Conservation (phyloP, 2,329 filamentous ascomycete species). For the Tolypocladium sp. region DNA sequence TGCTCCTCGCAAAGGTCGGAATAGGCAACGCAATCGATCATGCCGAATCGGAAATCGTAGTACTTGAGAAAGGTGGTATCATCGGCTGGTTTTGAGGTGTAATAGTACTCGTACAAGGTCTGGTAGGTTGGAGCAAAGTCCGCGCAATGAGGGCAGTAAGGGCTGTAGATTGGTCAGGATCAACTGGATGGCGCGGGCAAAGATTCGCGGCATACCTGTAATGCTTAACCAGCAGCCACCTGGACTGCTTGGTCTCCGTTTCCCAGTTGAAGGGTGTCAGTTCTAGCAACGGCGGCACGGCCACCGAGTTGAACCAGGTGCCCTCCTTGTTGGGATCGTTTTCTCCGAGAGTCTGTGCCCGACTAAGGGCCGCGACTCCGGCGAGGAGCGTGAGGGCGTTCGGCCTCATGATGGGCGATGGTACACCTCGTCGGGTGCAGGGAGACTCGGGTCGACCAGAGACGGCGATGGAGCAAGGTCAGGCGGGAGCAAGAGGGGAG, state of each 20-base stretch:
- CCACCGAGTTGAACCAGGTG: slow-evolving; percentile 58
- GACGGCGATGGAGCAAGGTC: not conserved
- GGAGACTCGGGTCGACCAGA: not conserved
- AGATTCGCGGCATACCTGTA: slow-evolving; percentile 45
- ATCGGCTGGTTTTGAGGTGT: slow-evolving; percentile 68
- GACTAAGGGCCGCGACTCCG: slow-evolving; percentile 24
- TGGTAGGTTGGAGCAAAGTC: slow-evolving; percentile 78
- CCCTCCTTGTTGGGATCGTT: slow-evolving; percentile 27
- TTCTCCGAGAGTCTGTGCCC: slow-evolving; percentile 21
- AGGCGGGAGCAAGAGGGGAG: not conserved
- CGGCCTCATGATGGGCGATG: slow-evolving; percentile 19
- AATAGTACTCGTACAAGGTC: slow-evolving; percentile 90
- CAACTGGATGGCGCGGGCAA: slow-evolving; percentile 8
- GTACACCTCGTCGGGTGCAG: slow-evolving; percentile 2
- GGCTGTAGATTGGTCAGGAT: slow-evolving; percentile 29
- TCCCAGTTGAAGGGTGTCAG: slow-evolving; percentile 50
- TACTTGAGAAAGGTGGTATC: slow-evolving; percentile 61
- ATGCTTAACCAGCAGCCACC: slow-evolving; percentile 51
- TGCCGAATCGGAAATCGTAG: slow-evolving; percentile 84
- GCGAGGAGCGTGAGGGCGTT: slow-evolving; percentile 36
- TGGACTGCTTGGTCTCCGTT: slow-evolving; percentile 41
- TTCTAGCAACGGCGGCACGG: slow-evolving; percentile 56
- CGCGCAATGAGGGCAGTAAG: slow-evolving; percentile 64
- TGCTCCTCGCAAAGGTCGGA: slow-evolving; percentile 67
- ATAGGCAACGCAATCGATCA: slow-evolving; percentile 76